phyloP scores from a whole-genome alignment of 23 red algal genomes.

The Chondrus crispus region DNA sequence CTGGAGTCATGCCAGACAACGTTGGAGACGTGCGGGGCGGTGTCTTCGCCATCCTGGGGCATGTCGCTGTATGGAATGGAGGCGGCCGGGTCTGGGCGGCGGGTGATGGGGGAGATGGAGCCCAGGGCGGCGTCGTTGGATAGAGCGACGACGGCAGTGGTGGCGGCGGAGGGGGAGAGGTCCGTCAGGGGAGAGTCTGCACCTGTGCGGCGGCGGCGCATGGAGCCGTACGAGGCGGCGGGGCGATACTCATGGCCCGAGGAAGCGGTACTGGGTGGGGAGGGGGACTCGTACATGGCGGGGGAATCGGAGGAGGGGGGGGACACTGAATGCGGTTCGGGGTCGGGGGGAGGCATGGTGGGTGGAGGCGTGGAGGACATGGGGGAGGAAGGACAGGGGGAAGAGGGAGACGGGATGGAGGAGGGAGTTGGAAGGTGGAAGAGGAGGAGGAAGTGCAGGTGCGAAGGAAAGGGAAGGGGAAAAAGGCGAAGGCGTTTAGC shows the following conservation, averaged over 20 bases:
- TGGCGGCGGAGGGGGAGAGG: background rate
- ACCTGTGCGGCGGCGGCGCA: background rate
- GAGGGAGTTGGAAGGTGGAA: too few relatives aligned
- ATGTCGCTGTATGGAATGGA: conserved; percentile 11
- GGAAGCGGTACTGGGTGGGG: background rate
- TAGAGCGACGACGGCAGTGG: background rate
- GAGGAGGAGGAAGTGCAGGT: too few relatives aligned
- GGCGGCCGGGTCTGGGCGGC: background rate
- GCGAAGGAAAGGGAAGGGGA: too few relatives aligned
- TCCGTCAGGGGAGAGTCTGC: background rate
- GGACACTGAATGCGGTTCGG: background rate
- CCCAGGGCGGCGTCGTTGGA: background rate
- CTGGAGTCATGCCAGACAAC: background rate
- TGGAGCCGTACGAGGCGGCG: background rate
- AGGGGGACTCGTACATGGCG: conserved; percentile 24
- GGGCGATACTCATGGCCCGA: background rate
- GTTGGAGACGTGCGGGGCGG: background rate
- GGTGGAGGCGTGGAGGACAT: too few relatives aligned
- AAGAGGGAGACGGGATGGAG: too few relatives aligned
- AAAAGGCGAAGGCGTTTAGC: too few relatives aligned
- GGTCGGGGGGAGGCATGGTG: too few relatives aligned
- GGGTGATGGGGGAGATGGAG: background rate
- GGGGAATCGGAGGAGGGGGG: background rate
- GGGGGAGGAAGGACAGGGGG: too few relatives aligned
- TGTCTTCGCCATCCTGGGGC: background rate